Evolutionary conservation across 2,329 filamentous ascomycete genomes (phyloP).

Genomic region (Diplodia corticola): DNA sequence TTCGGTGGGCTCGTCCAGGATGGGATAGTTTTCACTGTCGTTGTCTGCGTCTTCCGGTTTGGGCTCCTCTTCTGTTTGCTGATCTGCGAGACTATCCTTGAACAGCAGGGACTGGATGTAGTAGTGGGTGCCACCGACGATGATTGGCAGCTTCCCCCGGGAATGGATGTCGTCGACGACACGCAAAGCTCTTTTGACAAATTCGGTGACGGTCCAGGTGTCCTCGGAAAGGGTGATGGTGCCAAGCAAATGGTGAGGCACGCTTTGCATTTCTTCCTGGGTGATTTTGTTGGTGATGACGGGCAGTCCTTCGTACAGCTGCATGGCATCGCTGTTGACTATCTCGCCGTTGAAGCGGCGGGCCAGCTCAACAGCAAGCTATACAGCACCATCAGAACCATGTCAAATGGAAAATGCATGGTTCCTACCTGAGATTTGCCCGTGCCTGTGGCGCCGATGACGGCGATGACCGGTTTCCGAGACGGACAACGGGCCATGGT

Average conservation of each 20-base stretch:
- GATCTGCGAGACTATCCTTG: constrained; percentile 59
- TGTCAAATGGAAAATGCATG: neutral
- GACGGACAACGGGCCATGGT: constrained; percentile 25
- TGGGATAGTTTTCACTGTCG: constrained; percentile 53
- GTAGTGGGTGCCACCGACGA: constrained; percentile 95
- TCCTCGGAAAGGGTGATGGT: constrained; percentile 73
- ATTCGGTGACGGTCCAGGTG: constrained; percentile 80
- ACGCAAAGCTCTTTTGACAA: constrained; percentile 67
- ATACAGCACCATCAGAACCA: constrained; percentile 40
- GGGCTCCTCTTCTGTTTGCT: constrained; percentile 29
- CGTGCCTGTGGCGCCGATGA: constrained; percentile 88
- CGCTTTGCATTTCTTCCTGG: constrained; percentile 68
- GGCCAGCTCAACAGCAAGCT: constrained; percentile 90
- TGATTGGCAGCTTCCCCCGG: constrained; percentile 78
- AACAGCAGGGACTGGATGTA: constrained; percentile 90
- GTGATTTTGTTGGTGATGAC: constrained; percentile 96
- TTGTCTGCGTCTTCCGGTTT: neutral
- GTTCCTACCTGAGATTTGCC: constrained; percentile 80
- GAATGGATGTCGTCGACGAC: constrained; percentile 76
- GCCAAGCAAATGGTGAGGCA: constrained; percentile 86
- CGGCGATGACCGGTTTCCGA: constrained; percentile 66
- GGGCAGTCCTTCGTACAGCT: constrained; percentile 87
- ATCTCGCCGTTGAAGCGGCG: constrained; percentile 83
- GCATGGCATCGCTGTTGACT: constrained; percentile 98
- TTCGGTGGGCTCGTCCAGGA: constrained; percentile 71